phyloP scores from a whole-genome alignment of 192 early-diverging fungal species.

The Allomyces macrogynus region DNA sequence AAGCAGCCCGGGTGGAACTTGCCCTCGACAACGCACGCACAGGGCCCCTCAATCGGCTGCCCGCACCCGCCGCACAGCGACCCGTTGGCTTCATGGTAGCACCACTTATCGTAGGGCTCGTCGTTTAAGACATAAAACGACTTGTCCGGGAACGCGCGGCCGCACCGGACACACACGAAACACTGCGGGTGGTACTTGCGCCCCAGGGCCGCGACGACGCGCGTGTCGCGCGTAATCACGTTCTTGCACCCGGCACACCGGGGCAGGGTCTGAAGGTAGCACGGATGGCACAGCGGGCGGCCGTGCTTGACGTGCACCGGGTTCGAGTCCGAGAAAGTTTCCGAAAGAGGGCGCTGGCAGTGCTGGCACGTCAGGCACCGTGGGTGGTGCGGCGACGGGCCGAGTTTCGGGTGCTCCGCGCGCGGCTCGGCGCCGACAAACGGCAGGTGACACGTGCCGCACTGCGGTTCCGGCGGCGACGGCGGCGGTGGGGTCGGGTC shows the following conservation, averaged over 20 bases:
- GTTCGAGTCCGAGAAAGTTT: neutral
- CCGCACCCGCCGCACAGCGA: conserved; percentile 61
- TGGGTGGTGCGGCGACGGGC: neutral
- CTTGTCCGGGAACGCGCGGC: conserved; percentile 48
- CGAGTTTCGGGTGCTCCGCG: neutral
- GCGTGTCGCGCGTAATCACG: neutral
- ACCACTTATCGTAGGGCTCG: conserved; percentile 60
- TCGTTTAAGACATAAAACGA: conserved; percentile 78
- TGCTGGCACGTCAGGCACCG: neutral
- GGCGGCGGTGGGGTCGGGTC: too few species aligned
- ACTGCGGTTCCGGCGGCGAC: neutral
- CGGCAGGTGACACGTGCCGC: neutral
- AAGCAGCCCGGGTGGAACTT: conserved; percentile 78
- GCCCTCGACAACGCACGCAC: conserved; percentile 67
- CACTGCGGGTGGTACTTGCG: neutral
- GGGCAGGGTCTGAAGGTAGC: neutral
- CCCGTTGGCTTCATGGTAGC: conserved; percentile 70
- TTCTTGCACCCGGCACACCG: neutral
- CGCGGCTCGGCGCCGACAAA: neutral
- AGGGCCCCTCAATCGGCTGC: conserved; percentile 73
- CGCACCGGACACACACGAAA: conserved; percentile 17
- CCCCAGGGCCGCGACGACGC: neutral
- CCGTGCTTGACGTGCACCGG: neutral
- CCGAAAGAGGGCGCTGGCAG: neutral
- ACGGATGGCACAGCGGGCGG: conserved; percentile 1